Base-by-base conservation (phyloP, 495 filamentous ascomycete genomes). In the Polyplosphaeria fusca region DNA sequence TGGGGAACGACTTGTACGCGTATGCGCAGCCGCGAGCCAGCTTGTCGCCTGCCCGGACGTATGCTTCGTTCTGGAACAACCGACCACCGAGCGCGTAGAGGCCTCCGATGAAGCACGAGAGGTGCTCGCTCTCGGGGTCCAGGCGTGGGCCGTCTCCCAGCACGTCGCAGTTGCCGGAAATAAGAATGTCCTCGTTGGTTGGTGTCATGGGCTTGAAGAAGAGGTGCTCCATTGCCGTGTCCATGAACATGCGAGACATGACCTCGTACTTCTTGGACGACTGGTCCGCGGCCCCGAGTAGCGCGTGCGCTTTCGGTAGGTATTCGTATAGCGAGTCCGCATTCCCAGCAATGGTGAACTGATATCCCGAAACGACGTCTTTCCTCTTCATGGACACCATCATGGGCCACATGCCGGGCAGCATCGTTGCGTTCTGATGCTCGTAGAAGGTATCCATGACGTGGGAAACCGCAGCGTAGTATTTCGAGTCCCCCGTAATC, bases 61-160 rank as follows among this genome's bases (percentile, higher is more conserved):
- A 79, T 25, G 77, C 69, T 0, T 77, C 67, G 4, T 76, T 74
- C 14, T 82, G 69, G 62, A 85, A 85, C 3, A 85, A 66, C 54
- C 81, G 80, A 0, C 81, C 79, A 0, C 77, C 83, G 19, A 86
- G 74, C 18, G 73, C 76, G n/a, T 82, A 78, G 60, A 80, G 83
- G 12, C 81, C 83, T 27, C 83, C 83, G 11, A 80, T 71, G 58
- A 80, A 86, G 65, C 83, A 86, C 20, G 77, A 77, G 3, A 85
- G 72, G 61, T 86, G 83, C 47, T 86, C 80, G 18, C 65, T 70
- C 42, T 70, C 63, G 14, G 70, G 67, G 28, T 78, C 70, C 1
- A 78, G 53, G 5, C 68, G 5, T 74, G 53, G 11, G 14, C 22
- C 38, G 9, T 46, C 32, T 3, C 26, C 44, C 2, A 44, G 35